Evolutionary conservation across 208 protist species (phyloP), one percentile per base, ranked within the genome.

Genomic region (Leishmania mexicana): DNA sequence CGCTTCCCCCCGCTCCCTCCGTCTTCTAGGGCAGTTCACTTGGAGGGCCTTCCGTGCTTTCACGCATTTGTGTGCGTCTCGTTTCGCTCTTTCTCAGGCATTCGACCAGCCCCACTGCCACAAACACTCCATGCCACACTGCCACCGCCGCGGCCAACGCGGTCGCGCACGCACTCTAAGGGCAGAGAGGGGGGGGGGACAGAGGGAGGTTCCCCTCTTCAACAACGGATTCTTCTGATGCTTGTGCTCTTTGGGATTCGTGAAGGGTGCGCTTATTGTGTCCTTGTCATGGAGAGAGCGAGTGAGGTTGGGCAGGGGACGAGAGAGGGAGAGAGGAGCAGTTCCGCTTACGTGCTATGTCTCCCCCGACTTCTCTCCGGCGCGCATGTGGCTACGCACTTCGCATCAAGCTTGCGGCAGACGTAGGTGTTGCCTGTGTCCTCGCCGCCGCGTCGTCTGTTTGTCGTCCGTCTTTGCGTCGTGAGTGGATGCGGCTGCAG

Each of bases 1-100:
- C 94, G 35, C 87, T 96, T 38, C 92, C 94, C 8, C 83, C 94
- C 15, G 92, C 91, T 5, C 88, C 92, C 4, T 93, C 94, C 6
- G 91, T 94, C 4, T 92, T 95, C 62, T 97, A 78, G 91, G 51
- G 21, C 67, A 81, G 53, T 84, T 15, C n/a, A 49, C 3, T 11
- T 42, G 31, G 62, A 31, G 62, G 15, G 8, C 13, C 62, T 8
- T 67, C 31, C 31, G 28, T 21, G 24, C 31, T 13, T 38, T 38
- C 13, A 67, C 62, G 31, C 11, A 7, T 19, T 67, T 24, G 28
- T 28, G 62, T 0, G 62, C 28, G 1, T 15, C 3, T 21, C 62
- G 13, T 17, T 67, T 67, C 31, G 13, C 5, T 15, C 31, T 67
- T 38, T 67, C 62, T 7, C 7, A 67, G 62, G 13, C 11, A 5